These are phyloP conservation scores for Dictyostelium intermedium DNA, from an alignment of 78 protist genomes.

Conservation along the genomic window DNA sequence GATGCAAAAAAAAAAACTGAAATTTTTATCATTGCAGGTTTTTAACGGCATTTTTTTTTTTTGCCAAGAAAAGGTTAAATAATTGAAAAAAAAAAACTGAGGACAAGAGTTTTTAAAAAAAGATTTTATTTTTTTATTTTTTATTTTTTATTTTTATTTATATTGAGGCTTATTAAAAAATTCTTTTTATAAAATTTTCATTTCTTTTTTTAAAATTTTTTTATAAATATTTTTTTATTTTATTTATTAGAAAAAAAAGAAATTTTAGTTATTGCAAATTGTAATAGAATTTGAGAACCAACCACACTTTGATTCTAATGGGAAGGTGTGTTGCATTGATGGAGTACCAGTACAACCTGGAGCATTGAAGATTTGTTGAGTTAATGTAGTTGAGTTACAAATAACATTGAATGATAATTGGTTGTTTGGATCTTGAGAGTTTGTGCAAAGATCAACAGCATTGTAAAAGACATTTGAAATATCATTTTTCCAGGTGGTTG, in stretches of 20 bases:
- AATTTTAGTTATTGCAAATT: background rate
- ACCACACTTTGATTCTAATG: background rate
- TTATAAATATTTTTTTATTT: background rate
- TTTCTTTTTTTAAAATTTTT: background rate
- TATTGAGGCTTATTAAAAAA: no score
- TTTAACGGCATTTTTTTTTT: no score
- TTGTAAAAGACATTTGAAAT: background rate
- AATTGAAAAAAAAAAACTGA: no score
- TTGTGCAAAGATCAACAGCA: background rate
- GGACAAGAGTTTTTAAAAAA: no score
- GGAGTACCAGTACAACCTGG: conserved; percentile 4
- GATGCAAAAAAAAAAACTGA: no score
- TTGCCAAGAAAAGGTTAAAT: no score
- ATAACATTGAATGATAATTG: conserved; percentile 4
- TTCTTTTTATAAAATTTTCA: no score
- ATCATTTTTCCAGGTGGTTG: background rate
- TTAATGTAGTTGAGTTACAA: background rate
- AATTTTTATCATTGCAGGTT: no score
- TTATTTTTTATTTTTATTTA: no score
- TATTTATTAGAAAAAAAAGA: no score
- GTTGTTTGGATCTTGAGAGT: background rate
- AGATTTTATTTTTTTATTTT: no score
- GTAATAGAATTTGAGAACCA: conserved; percentile 12
- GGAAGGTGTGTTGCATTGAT: background rate
- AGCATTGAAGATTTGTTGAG: background rate